A percentile compares a stretch with the other conserved stretches of the same genome.
Conservation (phyloP, 2,329 filamentous ascomycete genomes). For the Colletotrichum coccodes region DNA sequence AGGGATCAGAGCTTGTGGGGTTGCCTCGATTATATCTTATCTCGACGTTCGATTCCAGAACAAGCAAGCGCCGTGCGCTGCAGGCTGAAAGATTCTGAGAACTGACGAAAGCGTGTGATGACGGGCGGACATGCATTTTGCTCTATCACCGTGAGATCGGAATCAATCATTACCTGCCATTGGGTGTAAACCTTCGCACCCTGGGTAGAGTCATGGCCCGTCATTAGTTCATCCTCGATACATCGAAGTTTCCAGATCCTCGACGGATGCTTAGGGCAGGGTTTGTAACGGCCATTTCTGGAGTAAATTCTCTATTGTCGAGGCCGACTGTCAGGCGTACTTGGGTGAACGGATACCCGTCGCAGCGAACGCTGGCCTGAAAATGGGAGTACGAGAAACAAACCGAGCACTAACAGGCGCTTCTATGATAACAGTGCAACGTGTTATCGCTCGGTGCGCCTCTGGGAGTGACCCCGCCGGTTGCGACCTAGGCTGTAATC, state of each 20-base stretch:
- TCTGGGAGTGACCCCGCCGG: background rate
- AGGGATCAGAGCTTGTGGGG: background rate
- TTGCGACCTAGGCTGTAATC: constrained; percentile 12
- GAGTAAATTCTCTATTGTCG: background rate
- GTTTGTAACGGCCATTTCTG: no score
- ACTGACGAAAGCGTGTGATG: constrained; percentile 18
- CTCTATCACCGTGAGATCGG: constrained; percentile 9
- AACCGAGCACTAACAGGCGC: background rate
- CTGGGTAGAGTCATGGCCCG: background rate
- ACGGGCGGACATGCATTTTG: constrained; percentile 8
- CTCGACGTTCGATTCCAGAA: constrained; percentile 1
- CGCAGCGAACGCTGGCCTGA: background rate
- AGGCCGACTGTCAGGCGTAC: background rate
- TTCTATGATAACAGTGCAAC: constrained; percentile 1
- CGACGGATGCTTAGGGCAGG: no score
- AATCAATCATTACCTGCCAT: background rate
- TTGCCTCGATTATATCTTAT: background rate
- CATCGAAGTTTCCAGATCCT: background rate
- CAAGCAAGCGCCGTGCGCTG: background rate
- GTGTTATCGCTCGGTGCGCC: background rate
- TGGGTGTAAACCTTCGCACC: background rate
- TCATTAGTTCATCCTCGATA: background rate
- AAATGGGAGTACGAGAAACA: background rate
- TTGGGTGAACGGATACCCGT: background rate
- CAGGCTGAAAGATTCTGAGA: constrained; percentile 18